Percentiles rank a stretch among this genome's conserved stretches.
Evolutionary conservation across 805 yeast genomes (phyloP).

Genomic region (Myxozyma udenii): DNA sequence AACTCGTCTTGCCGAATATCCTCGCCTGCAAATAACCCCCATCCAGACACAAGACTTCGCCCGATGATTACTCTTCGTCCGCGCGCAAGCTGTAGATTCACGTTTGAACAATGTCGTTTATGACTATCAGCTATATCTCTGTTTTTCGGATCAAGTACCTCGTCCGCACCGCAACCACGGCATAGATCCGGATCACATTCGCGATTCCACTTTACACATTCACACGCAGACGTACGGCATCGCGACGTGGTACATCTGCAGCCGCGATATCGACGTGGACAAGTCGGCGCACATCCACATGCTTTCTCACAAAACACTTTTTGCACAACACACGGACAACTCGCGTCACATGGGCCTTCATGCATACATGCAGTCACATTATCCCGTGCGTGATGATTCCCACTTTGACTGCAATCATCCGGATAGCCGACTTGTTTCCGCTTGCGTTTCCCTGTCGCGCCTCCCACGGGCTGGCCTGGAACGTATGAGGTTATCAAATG

Average conservation of each 20-base stretch:
- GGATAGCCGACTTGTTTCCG: slow-evolving; percentile 23
- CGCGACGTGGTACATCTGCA: slow-evolving; percentile 23
- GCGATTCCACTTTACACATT: slow-evolving; percentile 28
- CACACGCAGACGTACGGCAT: slow-evolving; percentile 26
- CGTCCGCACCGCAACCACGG: slow-evolving; percentile 26
- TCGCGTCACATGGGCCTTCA: slow-evolving; percentile 22
- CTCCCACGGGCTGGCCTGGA: not conserved
- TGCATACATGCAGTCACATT: slow-evolving; percentile 28
- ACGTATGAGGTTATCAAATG: not conserved
- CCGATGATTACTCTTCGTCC: slow-evolving; percentile 25
- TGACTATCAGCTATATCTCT: slow-evolving; percentile 19
- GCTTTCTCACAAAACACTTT: slow-evolving; percentile 25
- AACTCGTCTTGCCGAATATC: slow-evolving; percentile 24
- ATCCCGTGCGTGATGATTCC: slow-evolving; percentile 23
- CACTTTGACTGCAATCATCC: slow-evolving; percentile 25
- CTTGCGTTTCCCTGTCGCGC: slow-evolving; percentile 16
- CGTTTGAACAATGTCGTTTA: slow-evolving; percentile 21
- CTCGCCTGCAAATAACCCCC: slow-evolving; percentile 28
- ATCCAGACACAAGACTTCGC: slow-evolving; percentile 22
- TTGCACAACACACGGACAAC: slow-evolving; percentile 20
- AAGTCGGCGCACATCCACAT: slow-evolving; percentile 18
- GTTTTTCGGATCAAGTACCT: slow-evolving; percentile 24
- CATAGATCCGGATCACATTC: slow-evolving; percentile 29
- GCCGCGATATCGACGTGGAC: slow-evolving; percentile 26
- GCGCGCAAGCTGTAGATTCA: slow-evolving; percentile 20